Evolutionary conservation across 1,284 basidiomycete species (phyloP), one percentile per base, ranked within the genome.

Genomic region (Wolfiporia cocos): DNA sequence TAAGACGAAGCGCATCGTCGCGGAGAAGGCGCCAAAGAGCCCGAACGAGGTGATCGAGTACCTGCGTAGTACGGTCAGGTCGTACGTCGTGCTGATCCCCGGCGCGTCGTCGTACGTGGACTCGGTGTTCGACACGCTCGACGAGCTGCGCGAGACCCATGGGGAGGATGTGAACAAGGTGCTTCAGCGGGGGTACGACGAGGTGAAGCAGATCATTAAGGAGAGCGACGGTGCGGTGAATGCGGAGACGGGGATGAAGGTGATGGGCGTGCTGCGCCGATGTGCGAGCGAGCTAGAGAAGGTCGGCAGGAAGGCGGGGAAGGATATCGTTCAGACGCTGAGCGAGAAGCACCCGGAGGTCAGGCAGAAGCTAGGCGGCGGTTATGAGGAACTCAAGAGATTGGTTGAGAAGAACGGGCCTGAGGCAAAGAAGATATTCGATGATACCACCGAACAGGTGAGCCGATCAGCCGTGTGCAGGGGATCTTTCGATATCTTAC

Each of bases 71-170:
- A 47, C 66, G 41, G 67, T 68, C 21, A 67, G 67, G 47, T 64
- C 65, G 7, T 72, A 73, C 52, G 62, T 60, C 28, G 57, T 53
- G 24, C 46, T 68, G 47, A 52, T 71, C 37, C 73, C 71, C 3
- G 73, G 73, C 5, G 67, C 64, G 12, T 54, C 59, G 4, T 42
- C 53, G n/a, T 63, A 66, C 46, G 56, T 75, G 46, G 69, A 74
- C 53, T 54, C 59, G 22, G 58, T 62, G 1, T 73, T 74, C 49
- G 66, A 70, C 49, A 55, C 65, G 23, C 55, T 74, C 36, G 71
- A 73, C 43, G 48, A 62, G 33, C 53, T 73, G 22, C 61, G 61
- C 37, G 59, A 66, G 24, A 60, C 59, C 39, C 70, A 74, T 49
- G 63, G 67, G 10, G 64, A 67, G 11, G 68, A 71, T 44, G 64